These are phyloP conservation scores for Hansenula sp. DNA, from an alignment of 1,139 yeast genomes.

Conservation along the genomic window DNA sequence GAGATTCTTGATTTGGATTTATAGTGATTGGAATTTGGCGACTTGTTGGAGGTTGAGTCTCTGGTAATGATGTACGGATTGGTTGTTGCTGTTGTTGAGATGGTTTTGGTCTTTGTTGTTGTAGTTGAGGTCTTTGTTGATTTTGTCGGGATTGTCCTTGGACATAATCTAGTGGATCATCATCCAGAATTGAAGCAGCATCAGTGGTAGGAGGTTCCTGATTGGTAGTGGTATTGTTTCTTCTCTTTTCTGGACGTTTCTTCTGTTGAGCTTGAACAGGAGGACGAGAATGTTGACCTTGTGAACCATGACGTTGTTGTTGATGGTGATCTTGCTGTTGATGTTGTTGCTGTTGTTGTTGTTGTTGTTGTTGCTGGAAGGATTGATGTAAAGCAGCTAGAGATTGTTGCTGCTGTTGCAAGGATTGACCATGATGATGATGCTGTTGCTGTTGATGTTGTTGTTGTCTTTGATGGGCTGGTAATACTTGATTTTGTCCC, in stretches of 20 bases:
- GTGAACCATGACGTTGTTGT: not conserved
- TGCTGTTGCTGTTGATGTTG: constrained; percentile 3
- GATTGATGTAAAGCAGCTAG: too few relatives aligned
- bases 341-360: constrained; percentile 6
- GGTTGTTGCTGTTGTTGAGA: not conserved
- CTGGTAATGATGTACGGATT: not conserved
- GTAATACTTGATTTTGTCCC: constrained; percentile 5
- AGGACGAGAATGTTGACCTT: not conserved
- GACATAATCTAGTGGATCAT: constrained; percentile 1
- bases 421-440: constrained; percentile 6
- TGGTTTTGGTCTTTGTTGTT: constrained; percentile 6
- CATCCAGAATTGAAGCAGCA: constrained; percentile 5
- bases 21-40: constrained; percentile 13
- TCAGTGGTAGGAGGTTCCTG: constrained; percentile 2
- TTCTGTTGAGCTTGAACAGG: constrained; percentile 1
- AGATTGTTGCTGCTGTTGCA: constrained; percentile 1
- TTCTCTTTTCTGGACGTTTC: constrained; percentile 5
- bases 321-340: not conserved
- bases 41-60: constrained; percentile 1
- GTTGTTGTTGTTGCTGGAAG: not conserved
- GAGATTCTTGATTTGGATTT: not conserved
- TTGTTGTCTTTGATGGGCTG: constrained; percentile 6
- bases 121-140: constrained; percentile 5
- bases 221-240: not conserved
- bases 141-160: not conserved